These are phyloP conservation scores for Aspergillus kassunensis DNA, from an alignment of 495 filamentous ascomycete genomes.

Conservation along the genomic window DNA sequence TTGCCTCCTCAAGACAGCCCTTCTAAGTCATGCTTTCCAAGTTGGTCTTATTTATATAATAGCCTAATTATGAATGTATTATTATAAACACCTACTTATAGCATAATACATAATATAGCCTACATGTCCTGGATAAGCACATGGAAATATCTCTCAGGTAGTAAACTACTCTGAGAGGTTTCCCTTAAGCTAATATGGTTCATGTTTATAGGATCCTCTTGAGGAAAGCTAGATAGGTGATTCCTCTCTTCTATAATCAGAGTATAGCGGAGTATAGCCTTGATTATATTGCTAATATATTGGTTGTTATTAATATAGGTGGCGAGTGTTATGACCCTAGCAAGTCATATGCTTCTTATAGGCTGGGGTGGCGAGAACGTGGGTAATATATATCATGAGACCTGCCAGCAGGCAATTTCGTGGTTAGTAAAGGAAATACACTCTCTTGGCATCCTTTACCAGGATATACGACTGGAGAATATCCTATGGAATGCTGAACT, in stretches of 20 bases:
- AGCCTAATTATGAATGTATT: neutral
- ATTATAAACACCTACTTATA: constrained; percentile 1
- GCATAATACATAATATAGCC: constrained; percentile 1
- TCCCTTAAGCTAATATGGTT: neutral
- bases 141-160: neutral
- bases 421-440: too few species aligned
- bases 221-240: constrained; percentile 1
- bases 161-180: constrained; percentile 9
- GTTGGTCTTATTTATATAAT: constrained; percentile 9
- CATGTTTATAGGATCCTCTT: constrained; percentile 7
- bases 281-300: neutral
- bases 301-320: neutral
- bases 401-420: too few species aligned
- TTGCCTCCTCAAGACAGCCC: constrained; percentile 4
- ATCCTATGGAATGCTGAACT: too few species aligned
- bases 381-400: too few species aligned
- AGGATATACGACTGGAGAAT: too few species aligned
- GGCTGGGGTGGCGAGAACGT: too few species aligned
- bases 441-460: too few species aligned
- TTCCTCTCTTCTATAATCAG: neutral
- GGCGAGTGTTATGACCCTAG: too few species aligned
- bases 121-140: constrained; percentile 11
- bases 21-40: constrained; percentile 15
- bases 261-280: neutral
- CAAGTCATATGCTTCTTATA: too few species aligned